Conservation (phyloP, 345 rosid species). For the Mallotus nudiflorus region DNA sequence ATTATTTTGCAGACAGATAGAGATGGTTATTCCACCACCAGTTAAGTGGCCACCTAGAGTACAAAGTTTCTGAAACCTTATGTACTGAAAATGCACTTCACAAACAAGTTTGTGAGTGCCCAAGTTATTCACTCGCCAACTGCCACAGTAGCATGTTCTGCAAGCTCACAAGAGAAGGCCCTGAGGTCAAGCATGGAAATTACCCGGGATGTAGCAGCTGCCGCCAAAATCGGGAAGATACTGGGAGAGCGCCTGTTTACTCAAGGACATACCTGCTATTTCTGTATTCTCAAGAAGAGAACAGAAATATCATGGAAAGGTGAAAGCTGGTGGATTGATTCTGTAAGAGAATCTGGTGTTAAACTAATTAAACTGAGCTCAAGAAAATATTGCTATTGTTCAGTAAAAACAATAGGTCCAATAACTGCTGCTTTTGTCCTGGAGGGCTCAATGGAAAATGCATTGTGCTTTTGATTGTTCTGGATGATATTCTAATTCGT, state of each 20-base stretch:
- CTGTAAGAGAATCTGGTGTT: constrained; percentile 65
- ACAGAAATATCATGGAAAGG: constrained; percentile 84
- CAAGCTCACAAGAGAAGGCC: constrained; percentile 81
- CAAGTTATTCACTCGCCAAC: constrained; percentile 83
- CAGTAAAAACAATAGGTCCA: neutral
- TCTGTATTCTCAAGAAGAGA: constrained; percentile 60
- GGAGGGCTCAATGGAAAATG: neutral
- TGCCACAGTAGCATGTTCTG: constrained; percentile 73
- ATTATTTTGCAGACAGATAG: neutral
- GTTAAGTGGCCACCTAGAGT: constrained; percentile 61
- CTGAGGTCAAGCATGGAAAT: constrained; percentile 57
- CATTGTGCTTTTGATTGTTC: neutral
- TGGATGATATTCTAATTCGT: too few relatives aligned
- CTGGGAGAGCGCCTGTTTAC: constrained; percentile 69
- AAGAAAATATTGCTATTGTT: neutral
- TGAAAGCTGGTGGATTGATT: constrained; percentile 83
- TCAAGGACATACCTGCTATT: constrained; percentile 72
- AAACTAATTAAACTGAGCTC: constrained; percentile 38
- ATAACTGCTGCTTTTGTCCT: neutral
- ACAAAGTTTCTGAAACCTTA: constrained; percentile 66
- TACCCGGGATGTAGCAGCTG: constrained; percentile 84
- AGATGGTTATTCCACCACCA: constrained; percentile 45
- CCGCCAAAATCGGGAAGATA: constrained; percentile 77
- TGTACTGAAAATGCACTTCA: constrained; percentile 74
- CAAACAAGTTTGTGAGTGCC: constrained; percentile 70